Base-by-base conservation (phyloP, 352 stramenopile genomes). In the Pythium scleroteichum region DNA sequence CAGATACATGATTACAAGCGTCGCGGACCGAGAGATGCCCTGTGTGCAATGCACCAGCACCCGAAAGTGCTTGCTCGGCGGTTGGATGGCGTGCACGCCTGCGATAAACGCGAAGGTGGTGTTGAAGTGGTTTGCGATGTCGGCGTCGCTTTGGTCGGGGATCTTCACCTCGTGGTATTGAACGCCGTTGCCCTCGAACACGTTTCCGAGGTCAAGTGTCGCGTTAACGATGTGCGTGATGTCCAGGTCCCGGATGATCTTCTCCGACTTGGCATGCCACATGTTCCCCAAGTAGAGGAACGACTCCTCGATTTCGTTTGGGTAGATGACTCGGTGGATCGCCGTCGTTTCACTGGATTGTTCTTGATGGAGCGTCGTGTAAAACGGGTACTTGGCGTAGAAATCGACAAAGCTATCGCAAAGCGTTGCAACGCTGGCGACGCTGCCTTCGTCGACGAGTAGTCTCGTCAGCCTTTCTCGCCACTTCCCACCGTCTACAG, bases 181-280 rank as follows among this genome's bases (percentile, higher is more conserved):
- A 23, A 90, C 52, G 38, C 69, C 74, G 6, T 73, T 53, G n/a
- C 58, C 50, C 48, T 75, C 66, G 46, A 88, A 85, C 33, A 77
- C 64, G 45, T 90, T 88, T 24, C 65, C 78, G n/a, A 82, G 51
- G 26, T 88, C 77, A 14, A 79, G 57, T 19, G 68, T 86, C 1
- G 79, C 78, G 42, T 89, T 89, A 20, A 92, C 72, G 54, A 92
- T 64, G 59, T 92, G 79, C 20, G 82, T 90, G 69, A 92, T 90
- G 13, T 75, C 71, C 47, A 92, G 69, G 50, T 87, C 68, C 33
- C 66, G 48, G 17, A 92, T 59, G 2, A 92, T 72, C 35, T 81
- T 61, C 20, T 71, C 61, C 7, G 65, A 87, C 47, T 75, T 69
- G 24, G 82, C 82, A 32, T 92, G 82, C 79, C 79, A 90, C 76